phyloP scores from a whole-genome alignment of 768 basidiomycete species.

The Hericium coralloides region DNA sequence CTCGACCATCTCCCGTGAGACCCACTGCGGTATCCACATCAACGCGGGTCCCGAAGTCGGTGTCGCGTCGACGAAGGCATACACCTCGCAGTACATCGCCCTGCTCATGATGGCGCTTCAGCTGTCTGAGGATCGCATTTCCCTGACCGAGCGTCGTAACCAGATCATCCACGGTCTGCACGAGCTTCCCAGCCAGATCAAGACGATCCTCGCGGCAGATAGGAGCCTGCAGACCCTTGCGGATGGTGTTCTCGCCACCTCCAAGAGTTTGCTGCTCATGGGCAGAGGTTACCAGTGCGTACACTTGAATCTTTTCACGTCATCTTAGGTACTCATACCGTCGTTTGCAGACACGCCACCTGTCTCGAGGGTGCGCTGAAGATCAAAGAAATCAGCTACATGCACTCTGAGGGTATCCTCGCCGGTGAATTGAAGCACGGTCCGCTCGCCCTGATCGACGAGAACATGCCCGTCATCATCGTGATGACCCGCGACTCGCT shows the following conservation, averaged over 20 bases:
- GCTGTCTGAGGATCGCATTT: slow-evolving; percentile 94
- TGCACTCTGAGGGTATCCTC: slow-evolving; percentile 84
- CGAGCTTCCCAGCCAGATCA: slow-evolving; percentile 83
- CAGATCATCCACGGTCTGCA: slow-evolving; percentile 92
- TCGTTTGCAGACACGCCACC: slow-evolving; percentile 65
- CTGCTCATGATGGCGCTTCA: slow-evolving; percentile 98
- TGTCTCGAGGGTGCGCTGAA: slow-evolving; percentile 97
- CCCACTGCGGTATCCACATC: slow-evolving; percentile 99
- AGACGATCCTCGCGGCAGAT: slow-evolving; percentile 77
- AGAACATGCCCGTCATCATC: slow-evolving; percentile 98
- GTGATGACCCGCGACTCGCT: slow-evolving; percentile 99
- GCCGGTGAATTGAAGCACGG: slow-evolving; percentile 99
- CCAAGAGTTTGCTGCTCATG: slow-evolving; percentile 91
- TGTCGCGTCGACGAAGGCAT: slow-evolving; percentile 98
- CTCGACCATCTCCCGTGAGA: slow-evolving; percentile 94
- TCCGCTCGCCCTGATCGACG: slow-evolving; percentile 94
- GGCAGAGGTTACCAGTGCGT: slow-evolving; percentile 93
- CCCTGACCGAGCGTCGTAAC: slow-evolving; percentile 81
- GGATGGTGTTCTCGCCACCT: slow-evolving; percentile 60
- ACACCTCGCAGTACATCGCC: slow-evolving; percentile 98
- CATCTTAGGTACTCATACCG: background rate
- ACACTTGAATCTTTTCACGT: slow-evolving; percentile 1
- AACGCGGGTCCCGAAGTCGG: slow-evolving; percentile 99
- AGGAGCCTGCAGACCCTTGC: slow-evolving; percentile 72
- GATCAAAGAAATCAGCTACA: slow-evolving; percentile 99